Conservation (phyloP, 2,329 filamentous ascomycete species). For the Epichloe uncinata region DNA sequence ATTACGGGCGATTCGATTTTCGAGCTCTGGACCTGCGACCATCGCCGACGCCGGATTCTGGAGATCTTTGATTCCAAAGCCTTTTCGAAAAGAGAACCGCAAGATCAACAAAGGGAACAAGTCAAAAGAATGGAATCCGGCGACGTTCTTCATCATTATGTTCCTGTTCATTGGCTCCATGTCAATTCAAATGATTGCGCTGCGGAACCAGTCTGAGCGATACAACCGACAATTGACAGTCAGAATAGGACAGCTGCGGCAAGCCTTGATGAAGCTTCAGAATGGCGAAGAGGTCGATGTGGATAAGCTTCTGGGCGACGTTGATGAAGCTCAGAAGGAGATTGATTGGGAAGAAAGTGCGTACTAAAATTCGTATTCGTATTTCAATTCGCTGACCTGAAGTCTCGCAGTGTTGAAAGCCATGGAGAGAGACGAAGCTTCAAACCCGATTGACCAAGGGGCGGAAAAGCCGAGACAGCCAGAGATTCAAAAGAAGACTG, state of each 20-base stretch:
- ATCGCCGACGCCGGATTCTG: conserved; percentile 50
- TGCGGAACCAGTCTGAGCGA: conserved; percentile 61
- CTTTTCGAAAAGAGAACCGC: conserved; percentile 35
- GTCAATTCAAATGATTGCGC: conserved; percentile 78
- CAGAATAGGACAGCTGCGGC: conserved; percentile 61
- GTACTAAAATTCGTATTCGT: conserved; percentile 10
- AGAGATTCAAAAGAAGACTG: not conserved
- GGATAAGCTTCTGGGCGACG: conserved; percentile 58
- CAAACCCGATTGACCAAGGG: conserved; percentile 25
- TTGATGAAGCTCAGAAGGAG: conserved; percentile 62
- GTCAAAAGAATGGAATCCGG: conserved; percentile 62
- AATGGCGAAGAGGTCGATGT: conserved; percentile 73
- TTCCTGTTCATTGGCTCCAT: conserved; percentile 87
- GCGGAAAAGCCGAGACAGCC: conserved; percentile 3
- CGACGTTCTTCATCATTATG: conserved; percentile 69
- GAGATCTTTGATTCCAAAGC: conserved; percentile 56
- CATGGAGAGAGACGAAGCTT: conserved; percentile 49
- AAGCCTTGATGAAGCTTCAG: conserved; percentile 59
- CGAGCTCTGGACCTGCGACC: conserved; percentile 31
- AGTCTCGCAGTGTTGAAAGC: conserved; percentile 44
- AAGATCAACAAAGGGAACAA: conserved; percentile 25
- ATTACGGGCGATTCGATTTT: conserved; percentile 11
- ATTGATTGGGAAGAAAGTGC: conserved; percentile 77
- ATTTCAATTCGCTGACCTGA: conserved; percentile 6
- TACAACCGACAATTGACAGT: conserved; percentile 67